Conservation (phyloP, 768 basidiomycete genomes). For the Tricholoma sp. region DNA sequence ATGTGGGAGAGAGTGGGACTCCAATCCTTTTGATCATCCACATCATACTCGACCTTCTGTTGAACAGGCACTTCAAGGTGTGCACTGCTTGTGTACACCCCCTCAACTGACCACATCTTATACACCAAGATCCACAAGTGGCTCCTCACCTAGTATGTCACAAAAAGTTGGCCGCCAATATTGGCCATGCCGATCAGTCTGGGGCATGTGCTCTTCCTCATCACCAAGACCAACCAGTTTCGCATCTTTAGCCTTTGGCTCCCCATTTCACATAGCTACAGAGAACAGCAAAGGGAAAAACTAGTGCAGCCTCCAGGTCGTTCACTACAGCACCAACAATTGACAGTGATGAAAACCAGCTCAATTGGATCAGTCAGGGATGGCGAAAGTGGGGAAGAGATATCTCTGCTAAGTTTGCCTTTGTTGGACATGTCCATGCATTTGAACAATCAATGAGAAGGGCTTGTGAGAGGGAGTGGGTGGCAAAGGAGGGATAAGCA, state of each 20-base stretch:
- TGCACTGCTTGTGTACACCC: not conserved
- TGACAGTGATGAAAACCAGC: not conserved
- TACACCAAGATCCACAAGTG: not conserved
- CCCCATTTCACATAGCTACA: not conserved
- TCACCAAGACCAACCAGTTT: constrained; percentile 6
- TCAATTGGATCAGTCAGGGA: not conserved
- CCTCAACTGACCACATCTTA: not conserved
- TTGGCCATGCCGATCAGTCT: not conserved
- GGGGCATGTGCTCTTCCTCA: not conserved
- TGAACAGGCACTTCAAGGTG: not conserved
- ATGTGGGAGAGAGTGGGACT: not conserved
- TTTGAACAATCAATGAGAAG: constrained; percentile 17
- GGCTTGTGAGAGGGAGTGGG: constrained; percentile 12
- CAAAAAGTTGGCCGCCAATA: too few relatives aligned
- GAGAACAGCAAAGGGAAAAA: not conserved
- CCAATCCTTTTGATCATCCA: not conserved
- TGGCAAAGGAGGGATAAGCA: constrained; percentile 5
- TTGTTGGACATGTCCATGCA: not conserved
- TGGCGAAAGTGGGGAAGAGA: not conserved
- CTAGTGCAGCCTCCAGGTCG: not conserved
- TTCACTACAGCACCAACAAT: not conserved
- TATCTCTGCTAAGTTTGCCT: not conserved
- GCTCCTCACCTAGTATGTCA: not conserved
- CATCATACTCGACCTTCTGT: not conserved
- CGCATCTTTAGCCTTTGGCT: not conserved